phyloP scores from a whole-genome alignment of 805 yeast species.

The Yamadazyma akitaensis region DNA sequence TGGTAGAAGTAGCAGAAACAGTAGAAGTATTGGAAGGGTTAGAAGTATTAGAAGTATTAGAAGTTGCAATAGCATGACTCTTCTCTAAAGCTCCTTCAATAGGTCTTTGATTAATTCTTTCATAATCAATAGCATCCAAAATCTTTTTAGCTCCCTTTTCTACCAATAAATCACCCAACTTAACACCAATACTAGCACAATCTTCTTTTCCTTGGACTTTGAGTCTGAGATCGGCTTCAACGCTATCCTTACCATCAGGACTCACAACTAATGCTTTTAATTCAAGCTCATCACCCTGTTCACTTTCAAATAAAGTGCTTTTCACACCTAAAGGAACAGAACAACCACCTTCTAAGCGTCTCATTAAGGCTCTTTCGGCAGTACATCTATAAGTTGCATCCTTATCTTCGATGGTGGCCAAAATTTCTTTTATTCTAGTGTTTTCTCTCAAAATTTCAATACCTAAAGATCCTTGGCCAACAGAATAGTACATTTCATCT shows the following conservation, averaged over 20 bases:
- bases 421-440: slow-evolving; percentile 50
- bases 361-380: slow-evolving; percentile 86
- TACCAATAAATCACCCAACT: slow-evolving; percentile 64
- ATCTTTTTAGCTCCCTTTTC: slow-evolving; percentile 80
- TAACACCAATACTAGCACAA: slow-evolving; percentile 66
- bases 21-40: background rate
- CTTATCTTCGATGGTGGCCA: slow-evolving; percentile 62
- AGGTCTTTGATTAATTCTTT: slow-evolving; percentile 49
- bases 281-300: slow-evolving; percentile 35
- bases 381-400: slow-evolving; percentile 71
- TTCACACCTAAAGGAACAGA: slow-evolving; percentile 95
- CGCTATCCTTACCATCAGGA: slow-evolving; percentile 74
- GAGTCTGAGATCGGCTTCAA: slow-evolving; percentile 50
- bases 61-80: background rate
- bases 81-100: background rate
- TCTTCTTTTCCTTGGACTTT: slow-evolving; percentile 49
- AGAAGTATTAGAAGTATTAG: background rate
- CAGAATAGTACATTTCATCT: slow-evolving; percentile 89
- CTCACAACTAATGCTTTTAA: slow-evolving; percentile 69
- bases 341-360: slow-evolving; percentile 94
- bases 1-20: background rate
- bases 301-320: slow-evolving; percentile 45
- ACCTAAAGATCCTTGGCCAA: slow-evolving; percentile 98
- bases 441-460: slow-evolving; percentile 81
- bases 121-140: slow-evolving; percentile 74